phyloP scores from a whole-genome alignment of 148 eudicot genomes.

The Rhododendron kiyosumense region DNA sequence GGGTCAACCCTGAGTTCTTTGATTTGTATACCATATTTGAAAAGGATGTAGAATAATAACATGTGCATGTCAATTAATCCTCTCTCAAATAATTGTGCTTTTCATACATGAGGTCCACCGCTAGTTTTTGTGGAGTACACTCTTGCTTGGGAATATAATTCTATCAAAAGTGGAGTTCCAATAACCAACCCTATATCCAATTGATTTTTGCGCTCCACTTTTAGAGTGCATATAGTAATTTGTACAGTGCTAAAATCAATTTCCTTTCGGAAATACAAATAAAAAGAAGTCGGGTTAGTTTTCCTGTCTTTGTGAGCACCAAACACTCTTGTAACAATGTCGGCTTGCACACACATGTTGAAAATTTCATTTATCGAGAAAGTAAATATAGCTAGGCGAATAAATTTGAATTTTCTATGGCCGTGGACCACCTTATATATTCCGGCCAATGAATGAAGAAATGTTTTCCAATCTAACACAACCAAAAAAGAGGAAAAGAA shows the following conservation, averaged over 20 bases:
- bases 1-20: not conserved
- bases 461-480: not conserved
- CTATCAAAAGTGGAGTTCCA: no score
- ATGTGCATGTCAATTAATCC: not conserved
- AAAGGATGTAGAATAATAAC: not conserved
- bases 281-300: not conserved
- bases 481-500: not conserved
- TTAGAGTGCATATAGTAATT: no score
- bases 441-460: not conserved
- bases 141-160: no score
- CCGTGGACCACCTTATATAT: not conserved
- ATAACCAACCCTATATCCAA: no score
- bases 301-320: not conserved
- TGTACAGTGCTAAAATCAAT: not conserved
- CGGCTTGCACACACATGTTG: not conserved
- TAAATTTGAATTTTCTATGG: not conserved
- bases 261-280: not conserved
- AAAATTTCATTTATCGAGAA: not conserved
- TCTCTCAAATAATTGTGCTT: not conserved
- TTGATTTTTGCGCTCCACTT: no score
- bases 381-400: not conserved
- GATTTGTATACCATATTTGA: not conserved
- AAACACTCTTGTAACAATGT: not conserved
- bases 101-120: not conserved
- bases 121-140: not conserved